A percentile compares a stretch with the other conserved stretches of the same genome.
phyloP scores from a whole-genome alignment of 1,284 basidiomycete species.

The Puccinia brachypodii region DNA sequence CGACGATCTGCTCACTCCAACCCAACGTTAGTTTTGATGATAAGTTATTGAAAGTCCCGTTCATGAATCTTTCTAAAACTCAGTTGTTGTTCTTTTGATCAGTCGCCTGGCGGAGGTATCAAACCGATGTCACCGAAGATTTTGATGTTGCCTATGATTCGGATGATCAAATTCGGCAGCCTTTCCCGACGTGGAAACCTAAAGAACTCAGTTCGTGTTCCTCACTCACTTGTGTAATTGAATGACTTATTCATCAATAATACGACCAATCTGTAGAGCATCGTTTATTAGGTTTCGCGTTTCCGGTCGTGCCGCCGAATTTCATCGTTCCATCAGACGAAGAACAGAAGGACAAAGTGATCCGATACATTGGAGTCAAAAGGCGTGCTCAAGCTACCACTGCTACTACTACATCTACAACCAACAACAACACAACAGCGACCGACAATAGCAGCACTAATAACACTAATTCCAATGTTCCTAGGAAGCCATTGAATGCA shows the following conservation, averaged over 20 bases:
- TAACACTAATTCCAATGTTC: not conserved
- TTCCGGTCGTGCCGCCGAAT: slow-evolving; percentile 6
- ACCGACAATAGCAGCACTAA: not conserved
- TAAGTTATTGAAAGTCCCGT: not conserved
- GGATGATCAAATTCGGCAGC: slow-evolving; percentile 22
- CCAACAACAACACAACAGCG: no score
- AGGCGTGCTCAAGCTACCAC: not conserved
- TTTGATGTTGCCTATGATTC: slow-evolving; percentile 47
- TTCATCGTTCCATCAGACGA: not conserved
- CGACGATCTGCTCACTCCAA: slow-evolving; percentile 27
- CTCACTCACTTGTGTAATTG: not conserved
- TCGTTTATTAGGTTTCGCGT: slow-evolving; percentile 46
- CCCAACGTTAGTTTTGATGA: slow-evolving; percentile 12
- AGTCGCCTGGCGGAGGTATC: slow-evolving; percentile 46
- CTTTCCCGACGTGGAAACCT: slow-evolving; percentile 40
- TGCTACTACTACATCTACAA: not conserved
- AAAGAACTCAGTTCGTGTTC: slow-evolving; percentile 44
- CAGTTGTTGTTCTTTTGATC: not conserved
- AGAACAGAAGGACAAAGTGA: slow-evolving; percentile 42
- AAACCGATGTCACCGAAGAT: slow-evolving; percentile 33
- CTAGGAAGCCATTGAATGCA: not conserved
- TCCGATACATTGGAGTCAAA: slow-evolving; percentile 30
- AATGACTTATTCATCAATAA: not conserved
- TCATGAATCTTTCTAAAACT: not conserved
- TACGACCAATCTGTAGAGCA: slow-evolving; percentile 19